Conservation (phyloP, 192 early-diverging fungal genomes). For the Coemansia biformis region DNA sequence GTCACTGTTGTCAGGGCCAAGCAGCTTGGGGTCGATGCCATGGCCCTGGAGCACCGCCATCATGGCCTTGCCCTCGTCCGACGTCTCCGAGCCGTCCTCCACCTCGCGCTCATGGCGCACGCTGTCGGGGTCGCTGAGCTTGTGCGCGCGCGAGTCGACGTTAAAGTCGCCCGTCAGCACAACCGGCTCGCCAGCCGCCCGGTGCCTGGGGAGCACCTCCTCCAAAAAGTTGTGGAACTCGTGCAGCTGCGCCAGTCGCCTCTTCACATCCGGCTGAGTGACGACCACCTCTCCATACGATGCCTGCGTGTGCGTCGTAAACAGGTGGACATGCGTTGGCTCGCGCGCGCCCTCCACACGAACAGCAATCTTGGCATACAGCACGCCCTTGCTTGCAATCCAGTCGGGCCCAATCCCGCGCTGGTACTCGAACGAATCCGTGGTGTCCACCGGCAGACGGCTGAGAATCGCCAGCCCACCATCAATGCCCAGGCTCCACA, state of each 20-base stretch:
- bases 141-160: conserved; percentile 48
- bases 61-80: conserved; percentile 57
- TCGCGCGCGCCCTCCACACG: conserved; percentile 15
- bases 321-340: conserved; percentile 56
- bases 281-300: conserved; percentile 57
- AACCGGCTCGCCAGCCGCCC: conserved; percentile 52
- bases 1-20: conserved; percentile 42
- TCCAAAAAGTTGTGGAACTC: conserved; percentile 64
- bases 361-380: conserved; percentile 69
- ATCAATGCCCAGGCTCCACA: conserved; percentile 63
- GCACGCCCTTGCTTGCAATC: conserved; percentile 67
- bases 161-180: conserved; percentile 67
- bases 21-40: conserved; percentile 41
- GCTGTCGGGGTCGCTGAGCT: conserved; percentile 15
- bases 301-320: conserved; percentile 83
- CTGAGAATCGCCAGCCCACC: conserved; percentile 77
- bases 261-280: conserved; percentile 53
- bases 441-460: conserved; percentile 59
- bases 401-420: conserved; percentile 68
- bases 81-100: conserved; percentile 39
- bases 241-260: conserved; percentile 56
- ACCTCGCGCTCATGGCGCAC: conserved; percentile 42
- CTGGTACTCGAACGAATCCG: conserved; percentile 57
- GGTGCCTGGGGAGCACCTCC: conserved; percentile 39
- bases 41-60: conserved; percentile 50